Base-by-base conservation (phyloP, 108 stramenopile species). In the Cyclotella atomus region DNA sequence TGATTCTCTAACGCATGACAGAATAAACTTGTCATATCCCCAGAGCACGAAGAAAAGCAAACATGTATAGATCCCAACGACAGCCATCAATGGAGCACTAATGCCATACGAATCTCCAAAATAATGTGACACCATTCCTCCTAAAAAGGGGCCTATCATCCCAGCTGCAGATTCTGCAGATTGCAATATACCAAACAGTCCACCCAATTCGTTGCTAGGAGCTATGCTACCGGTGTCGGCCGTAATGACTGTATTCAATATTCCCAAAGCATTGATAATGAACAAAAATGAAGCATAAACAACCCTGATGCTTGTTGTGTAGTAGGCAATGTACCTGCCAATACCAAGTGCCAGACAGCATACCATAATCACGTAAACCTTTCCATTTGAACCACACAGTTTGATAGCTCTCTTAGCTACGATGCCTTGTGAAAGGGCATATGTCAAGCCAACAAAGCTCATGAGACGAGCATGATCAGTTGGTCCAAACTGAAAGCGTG, bases 391-490 rank as follows among this genome's bases (percentile, higher is more conserved):
- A 24, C 84, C 90, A 55, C 83, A 76, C 2, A 57, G 29, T 35
- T 81, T 63, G 2, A 91, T 70, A 9, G 88, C 33, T 7, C 68
- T 66, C 67, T 91, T 92, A 47, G 95, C 89, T 1, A 90, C 30
- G 33, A 91, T 82, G 21, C 95, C 92, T 77, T 96, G 95, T 4
- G 89, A 84, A 43, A 94, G 41, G 0, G 95, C 91, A 81, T 89
- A 96, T 15, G 75, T 69, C 8, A 96, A 73, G 16, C 92, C 93
- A 38, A 96, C 84, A 46, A 91, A 91, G 25, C 79, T 76, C 85
- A 94, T 93, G 82, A 92, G 92, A 19, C 46, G 73, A 9, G 91
- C 91, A 63, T 94, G 90, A 10, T 94, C 86, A 10, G 59, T 63
- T 16, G 91, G 91, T 2, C 92, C 89, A 72, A 96, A 96, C 14